Evolutionary conservation across 2,329 filamentous ascomycete species (phyloP), one percentile per base, ranked within the genome.

Genomic region (Aspergillus spinulosporus): DNA sequence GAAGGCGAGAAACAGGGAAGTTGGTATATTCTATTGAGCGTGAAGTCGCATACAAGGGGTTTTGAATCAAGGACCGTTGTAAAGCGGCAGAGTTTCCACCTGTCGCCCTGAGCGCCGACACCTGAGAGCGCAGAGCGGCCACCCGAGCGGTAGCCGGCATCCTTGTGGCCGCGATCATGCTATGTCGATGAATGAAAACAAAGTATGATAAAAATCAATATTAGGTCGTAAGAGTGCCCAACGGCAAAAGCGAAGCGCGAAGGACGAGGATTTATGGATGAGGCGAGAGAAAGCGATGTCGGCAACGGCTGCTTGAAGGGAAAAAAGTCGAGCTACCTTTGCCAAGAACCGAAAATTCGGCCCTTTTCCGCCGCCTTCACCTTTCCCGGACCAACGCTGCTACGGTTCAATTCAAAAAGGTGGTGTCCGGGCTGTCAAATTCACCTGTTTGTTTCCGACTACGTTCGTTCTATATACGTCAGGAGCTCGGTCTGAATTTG

Each of bases 161-260:
- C 62, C 65, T 74, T 29, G 63, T 65, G 62, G 73, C 64, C 52
- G 68, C 67, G 64, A 76, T 72, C 74, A 76, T 76, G 64, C 69
- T 74, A 64, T 68, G 54, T 52, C 60, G 36, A 49, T 42, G 34
- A 54, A 50, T 52, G 31, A 49, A 34, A 59, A 48, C 14, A 49
- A 31, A 26, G 36, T 43, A 36, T 12, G 28, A 6, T 14, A 46
- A 12, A 34, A 6, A 47, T 28, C 40, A 36, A 31, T 37, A 32
- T 44, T 32, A 40, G 26, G 45, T 42, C 47, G 48, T 51, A 61
- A 56, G 55, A 59, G 36, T 39, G 36, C 67, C 68, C 61, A 29
- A 42, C 31, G 51, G 56, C 40, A 21, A 52, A 43, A 39, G 49
- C 51, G 32, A 26, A 49, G 43, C 26, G n/a, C 14, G 31, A 43